phyloP scores from a whole-genome alignment of 495 filamentous ascomycete genomes.

The Barbatosphaeria neglecta region DNA sequence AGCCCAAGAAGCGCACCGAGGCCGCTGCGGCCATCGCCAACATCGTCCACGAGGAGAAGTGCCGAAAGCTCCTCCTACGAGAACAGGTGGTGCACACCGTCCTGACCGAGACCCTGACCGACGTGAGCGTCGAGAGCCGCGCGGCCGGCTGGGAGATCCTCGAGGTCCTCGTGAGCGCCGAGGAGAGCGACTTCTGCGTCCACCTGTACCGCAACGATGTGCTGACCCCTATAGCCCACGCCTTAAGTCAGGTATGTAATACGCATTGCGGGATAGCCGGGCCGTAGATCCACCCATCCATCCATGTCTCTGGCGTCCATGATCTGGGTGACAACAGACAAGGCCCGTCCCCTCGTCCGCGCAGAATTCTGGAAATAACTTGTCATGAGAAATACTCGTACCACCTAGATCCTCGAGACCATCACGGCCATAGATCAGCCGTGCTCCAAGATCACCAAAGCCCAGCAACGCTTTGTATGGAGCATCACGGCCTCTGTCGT shows the following conservation, averaged over 20 bases:
- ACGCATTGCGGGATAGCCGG: no score
- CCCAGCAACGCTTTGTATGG: constrained; percentile 37
- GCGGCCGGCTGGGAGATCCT: constrained; percentile 51
- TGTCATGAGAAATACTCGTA: no score
- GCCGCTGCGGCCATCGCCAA: constrained; percentile 45
- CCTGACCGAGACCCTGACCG: constrained; percentile 48
- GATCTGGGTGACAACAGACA: no score
- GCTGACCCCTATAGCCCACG: constrained; percentile 41
- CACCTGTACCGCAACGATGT: constrained; percentile 47
- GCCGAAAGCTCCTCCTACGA: constrained; percentile 45
- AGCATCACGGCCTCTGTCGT: constrained; percentile 35
- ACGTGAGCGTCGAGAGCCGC: constrained; percentile 42
- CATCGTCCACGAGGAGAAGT: constrained; percentile 45
- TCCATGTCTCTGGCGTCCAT: no score
- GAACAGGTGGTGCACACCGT: constrained; percentile 49
- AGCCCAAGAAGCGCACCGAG: constrained; percentile 38
- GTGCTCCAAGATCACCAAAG: constrained; percentile 32
- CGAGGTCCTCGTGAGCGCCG: constrained; percentile 42
- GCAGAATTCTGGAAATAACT: no score
- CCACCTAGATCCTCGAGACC: constrained; percentile 27
- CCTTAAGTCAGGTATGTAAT: constrained; percentile 33
- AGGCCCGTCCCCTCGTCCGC: no score
- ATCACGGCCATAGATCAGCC: constrained; percentile 21
- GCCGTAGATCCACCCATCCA: no score
- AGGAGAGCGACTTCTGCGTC: constrained; percentile 50